Conservation (phyloP, 176 grass and related monocot species). For the Tillandsia leiboldiana region DNA sequence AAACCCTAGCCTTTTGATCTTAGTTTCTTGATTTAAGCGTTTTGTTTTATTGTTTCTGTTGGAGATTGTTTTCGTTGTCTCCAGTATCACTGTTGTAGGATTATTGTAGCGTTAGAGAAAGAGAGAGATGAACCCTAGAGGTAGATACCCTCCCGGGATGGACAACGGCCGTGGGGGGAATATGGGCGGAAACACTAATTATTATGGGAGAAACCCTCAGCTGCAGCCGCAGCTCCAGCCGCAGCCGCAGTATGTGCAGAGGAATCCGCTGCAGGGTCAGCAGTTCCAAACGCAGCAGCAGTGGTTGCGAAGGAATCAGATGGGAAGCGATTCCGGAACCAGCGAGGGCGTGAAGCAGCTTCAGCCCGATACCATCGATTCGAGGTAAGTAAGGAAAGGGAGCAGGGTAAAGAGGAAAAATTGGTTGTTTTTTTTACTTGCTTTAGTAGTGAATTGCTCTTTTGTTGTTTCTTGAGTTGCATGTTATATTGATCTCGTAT, state of each 20-base stretch:
- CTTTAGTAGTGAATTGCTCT: not conserved
- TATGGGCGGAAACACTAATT: constrained; percentile 39
- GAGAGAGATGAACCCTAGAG: constrained; percentile 42
- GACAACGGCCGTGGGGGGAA: constrained; percentile 45
- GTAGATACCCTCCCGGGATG: constrained; percentile 55
- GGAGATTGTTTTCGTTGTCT: constrained; percentile 1
- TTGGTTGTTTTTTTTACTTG: not conserved
- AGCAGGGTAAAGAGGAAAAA: not conserved
- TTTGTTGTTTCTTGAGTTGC: not conserved
- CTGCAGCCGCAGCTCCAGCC: constrained; percentile 27
- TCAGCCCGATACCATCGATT: constrained; percentile 29
- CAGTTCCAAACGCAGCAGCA: constrained; percentile 42
- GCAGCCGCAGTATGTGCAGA: constrained; percentile 41
- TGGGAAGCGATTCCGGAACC: constrained; percentile 25
- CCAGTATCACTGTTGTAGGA: not conserved
- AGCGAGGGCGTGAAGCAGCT: constrained; percentile 18
- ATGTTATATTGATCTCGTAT: too few species aligned
- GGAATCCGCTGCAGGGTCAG: constrained; percentile 28
- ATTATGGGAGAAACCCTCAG: constrained; percentile 46
- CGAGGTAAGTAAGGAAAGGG: constrained; percentile 31
- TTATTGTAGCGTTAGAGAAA: not conserved
- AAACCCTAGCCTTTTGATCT: not conserved
- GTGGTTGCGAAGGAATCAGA: constrained; percentile 46
- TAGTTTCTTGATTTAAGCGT: not conserved
- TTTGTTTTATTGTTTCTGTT: not conserved